phyloP scores from a whole-genome alignment of 139 green algal genomes.

The Tetradesmus lagerheimii region DNA sequence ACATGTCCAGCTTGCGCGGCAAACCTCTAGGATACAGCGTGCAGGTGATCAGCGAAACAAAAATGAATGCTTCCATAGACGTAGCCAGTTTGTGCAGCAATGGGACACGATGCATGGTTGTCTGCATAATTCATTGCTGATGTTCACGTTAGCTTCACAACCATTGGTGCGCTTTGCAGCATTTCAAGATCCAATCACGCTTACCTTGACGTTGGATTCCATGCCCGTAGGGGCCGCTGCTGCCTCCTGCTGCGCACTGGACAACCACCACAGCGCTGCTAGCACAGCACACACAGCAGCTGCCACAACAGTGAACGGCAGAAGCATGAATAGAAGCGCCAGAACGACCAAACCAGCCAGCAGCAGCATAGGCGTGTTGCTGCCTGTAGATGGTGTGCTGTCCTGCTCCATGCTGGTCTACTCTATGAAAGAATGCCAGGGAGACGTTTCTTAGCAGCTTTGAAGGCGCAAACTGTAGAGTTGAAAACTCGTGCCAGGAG shows the following conservation, averaged over 20 bases:
- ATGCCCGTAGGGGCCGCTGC: not conserved
- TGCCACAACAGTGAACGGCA: not conserved
- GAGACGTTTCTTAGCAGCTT: no score
- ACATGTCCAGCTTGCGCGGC: not conserved
- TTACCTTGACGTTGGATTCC: no score
- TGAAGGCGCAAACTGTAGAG: no score
- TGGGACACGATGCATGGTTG: not conserved
- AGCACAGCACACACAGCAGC: not conserved
- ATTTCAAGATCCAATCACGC: no score
- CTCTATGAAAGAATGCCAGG: no score
- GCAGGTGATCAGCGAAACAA: not conserved
- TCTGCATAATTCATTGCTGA: not conserved
- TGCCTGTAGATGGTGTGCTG: not conserved
- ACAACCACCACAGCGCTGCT: not conserved
- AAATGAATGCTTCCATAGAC: no score
- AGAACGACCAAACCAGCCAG: not conserved
- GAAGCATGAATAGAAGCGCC: not conserved
- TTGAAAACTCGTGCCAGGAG: not conserved
- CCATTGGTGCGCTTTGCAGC: no score
- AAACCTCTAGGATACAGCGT: not conserved
- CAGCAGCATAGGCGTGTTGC: not conserved
- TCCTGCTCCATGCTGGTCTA: not conserved
- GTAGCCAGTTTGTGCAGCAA: not conserved
- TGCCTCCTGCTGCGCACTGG: not conserved
- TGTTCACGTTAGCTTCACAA: not conserved